Conservation (phyloP, 176 grass and related monocot genomes). For the Oryza glumipatula region DNA sequence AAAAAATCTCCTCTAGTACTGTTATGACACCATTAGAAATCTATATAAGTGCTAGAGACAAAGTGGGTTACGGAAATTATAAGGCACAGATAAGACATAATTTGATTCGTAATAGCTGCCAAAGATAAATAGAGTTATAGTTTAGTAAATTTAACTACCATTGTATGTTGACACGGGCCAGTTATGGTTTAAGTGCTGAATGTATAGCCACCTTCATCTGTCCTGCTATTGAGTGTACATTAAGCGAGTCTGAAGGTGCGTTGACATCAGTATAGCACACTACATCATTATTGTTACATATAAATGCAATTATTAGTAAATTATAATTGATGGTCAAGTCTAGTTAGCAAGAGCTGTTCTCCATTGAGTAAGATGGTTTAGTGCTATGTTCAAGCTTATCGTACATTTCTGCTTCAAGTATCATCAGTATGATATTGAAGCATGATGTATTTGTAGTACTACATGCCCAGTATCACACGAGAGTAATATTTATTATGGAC, state of each 20-base stretch:
- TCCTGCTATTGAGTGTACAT: not conserved
- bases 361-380: not conserved
- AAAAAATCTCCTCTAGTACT: not conserved
- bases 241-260: not conserved
- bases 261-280: not conserved
- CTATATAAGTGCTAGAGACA: not conserved
- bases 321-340: slow-evolving; percentile 10
- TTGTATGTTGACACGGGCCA: not conserved
- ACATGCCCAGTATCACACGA: not conserved
- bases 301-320: not conserved
- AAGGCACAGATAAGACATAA: slow-evolving; percentile 11
- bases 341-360: not conserved
- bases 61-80: not conserved
- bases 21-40: not conserved
- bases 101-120: not conserved
- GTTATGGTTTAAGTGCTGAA: slow-evolving; percentile 4
- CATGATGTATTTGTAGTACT: not conserved
- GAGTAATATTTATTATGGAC: not conserved
- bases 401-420: not conserved
- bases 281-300: not conserved
- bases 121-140: not conserved
- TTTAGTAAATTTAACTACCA: not conserved
- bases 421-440: not conserved
- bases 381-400: not conserved
- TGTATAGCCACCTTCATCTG: not conserved